Evolutionary conservation across 139 green algal species (phyloP), one percentile per base, ranked within the genome.

Genomic region (Tetraselmis chui): DNA sequence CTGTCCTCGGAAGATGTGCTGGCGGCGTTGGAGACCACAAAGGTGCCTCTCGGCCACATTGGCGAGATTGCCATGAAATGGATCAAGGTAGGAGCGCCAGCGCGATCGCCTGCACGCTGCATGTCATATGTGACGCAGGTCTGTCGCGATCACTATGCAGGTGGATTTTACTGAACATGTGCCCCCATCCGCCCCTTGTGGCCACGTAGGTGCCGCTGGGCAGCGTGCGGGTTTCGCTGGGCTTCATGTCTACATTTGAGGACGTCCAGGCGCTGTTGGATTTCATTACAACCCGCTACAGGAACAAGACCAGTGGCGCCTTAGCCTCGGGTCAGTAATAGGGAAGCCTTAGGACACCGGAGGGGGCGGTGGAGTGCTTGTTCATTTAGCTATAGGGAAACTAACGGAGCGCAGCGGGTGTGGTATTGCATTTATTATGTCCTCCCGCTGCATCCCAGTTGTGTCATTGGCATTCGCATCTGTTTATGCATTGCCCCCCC

Each of bases 211-310:
- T 92, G 86, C 91, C 91, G 25, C 84, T 93, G 80, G 91, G 91
- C 1, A 89, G 79, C 59, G 88, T 95, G 32, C 81, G 91, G 24
- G 87, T 84, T 0, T 89, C 81, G 29, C 84, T 95, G 25, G 91
- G 91, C 23, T 92, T 88, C 80, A 90, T 92, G 86, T 88, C 77
- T 74, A 93, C 86, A 0, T 93, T 90, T 59, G 90, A 93, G 83
- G 89, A 94, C 82, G 77, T 76, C 23, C 85, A 88, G 85, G 75
- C 45, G 45, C 45, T 67, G 18, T 18, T 67, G 45, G 45, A 67
- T 18, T 67, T 67, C 45, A 67, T 67, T 18, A 18, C 45, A 5
- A 18, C 45, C 11, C 45, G 45, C 45, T 67, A 67, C 45, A 5
- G 45, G 45, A 67, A 67, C 45, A 67, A 67, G 45, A 67, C 45